phyloP scores from a whole-genome alignment of 2,329 filamentous ascomycete species.

The Phialophora macrospora region DNA sequence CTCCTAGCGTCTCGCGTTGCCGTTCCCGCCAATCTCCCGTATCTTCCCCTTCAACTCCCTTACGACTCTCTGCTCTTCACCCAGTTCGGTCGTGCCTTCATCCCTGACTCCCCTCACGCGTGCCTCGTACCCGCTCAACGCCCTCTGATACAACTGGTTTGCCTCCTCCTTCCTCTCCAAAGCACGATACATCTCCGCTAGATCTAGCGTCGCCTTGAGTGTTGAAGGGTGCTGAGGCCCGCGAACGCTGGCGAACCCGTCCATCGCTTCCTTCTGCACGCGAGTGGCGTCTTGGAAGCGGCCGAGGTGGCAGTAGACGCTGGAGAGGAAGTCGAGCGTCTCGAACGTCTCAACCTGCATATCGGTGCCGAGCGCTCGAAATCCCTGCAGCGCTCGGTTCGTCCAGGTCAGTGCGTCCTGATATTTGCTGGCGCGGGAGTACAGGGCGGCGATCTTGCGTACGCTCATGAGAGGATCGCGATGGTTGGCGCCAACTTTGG shows the following conservation, averaged over 20 bases:
- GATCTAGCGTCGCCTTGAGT: not conserved
- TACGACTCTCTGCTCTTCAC: not conserved
- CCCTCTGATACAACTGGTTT: not conserved
- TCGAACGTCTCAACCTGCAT: not conserved
- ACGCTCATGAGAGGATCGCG: slow-evolving; percentile 5
- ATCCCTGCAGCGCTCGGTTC: not conserved
- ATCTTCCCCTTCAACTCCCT: slow-evolving; percentile 5
- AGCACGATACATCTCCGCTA: slow-evolving; percentile 2
- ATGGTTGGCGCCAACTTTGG: not conserved
- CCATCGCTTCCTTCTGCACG: not conserved
- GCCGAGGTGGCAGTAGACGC: slow-evolving; percentile 2
- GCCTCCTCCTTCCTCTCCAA: slow-evolving; percentile 6
- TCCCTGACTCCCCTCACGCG: not conserved
- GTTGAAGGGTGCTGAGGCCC: not conserved
- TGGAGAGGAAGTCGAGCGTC: not conserved
- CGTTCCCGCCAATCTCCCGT: not conserved
- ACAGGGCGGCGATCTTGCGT: not conserved
- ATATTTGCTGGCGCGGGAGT: not conserved
- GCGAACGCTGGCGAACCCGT: not conserved
- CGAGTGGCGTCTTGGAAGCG: slow-evolving; percentile 1
- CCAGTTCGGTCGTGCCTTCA: not conserved
- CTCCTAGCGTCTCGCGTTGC: not conserved
- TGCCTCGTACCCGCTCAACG: not conserved
- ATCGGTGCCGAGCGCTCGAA: not conserved
- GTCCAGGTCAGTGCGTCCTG: not conserved